phyloP scores from a whole-genome alignment of 805 yeast species.

The Cyberlindnera euphorbiae region DNA sequence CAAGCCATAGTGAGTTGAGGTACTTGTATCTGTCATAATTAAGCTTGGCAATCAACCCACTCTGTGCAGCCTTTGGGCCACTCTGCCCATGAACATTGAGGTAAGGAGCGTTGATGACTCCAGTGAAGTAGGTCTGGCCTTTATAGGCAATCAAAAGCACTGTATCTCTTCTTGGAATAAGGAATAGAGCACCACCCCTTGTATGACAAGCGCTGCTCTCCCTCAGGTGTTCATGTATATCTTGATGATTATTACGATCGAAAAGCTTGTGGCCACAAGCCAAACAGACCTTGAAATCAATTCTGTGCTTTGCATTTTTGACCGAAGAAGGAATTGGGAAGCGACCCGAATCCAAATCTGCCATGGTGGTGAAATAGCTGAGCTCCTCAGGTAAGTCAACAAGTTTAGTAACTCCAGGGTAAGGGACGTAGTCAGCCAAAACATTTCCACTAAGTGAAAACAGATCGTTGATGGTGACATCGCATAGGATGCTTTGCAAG shows the following conservation, averaged over 20 bases:
- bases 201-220: conserved; percentile 15
- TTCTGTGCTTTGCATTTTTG: conserved; percentile 22
- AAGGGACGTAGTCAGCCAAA: conserved; percentile 20
- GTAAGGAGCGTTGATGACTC: conserved; percentile 59
- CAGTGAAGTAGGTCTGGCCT: conserved; percentile 27
- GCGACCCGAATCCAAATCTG: conserved; percentile 5
- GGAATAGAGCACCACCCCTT: conserved; percentile 31
- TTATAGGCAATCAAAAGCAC: conserved; percentile 23
- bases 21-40: conserved; percentile 49
- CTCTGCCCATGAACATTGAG: conserved; percentile 74
- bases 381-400: conserved; percentile 47
- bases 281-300: conserved; percentile 42
- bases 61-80: conserved; percentile 47
- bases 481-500: conserved; percentile 4
- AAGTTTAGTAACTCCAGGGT: conserved; percentile 51
- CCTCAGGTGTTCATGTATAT: conserved; percentile 29
- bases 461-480: not conserved
- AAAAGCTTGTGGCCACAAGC: conserved; percentile 39
- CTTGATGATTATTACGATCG: conserved; percentile 27
- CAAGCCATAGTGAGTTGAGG: conserved; percentile 57
- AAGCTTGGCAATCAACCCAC: conserved; percentile 52
- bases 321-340: conserved; percentile 11
- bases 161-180: conserved; percentile 32
- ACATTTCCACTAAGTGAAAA: not conserved
- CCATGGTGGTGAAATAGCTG: conserved; percentile 33